Evolutionary conservation across 2,329 filamentous ascomycete species (phyloP), one percentile per base, ranked within the genome.

Genomic region (Cercospora beticola): DNA sequence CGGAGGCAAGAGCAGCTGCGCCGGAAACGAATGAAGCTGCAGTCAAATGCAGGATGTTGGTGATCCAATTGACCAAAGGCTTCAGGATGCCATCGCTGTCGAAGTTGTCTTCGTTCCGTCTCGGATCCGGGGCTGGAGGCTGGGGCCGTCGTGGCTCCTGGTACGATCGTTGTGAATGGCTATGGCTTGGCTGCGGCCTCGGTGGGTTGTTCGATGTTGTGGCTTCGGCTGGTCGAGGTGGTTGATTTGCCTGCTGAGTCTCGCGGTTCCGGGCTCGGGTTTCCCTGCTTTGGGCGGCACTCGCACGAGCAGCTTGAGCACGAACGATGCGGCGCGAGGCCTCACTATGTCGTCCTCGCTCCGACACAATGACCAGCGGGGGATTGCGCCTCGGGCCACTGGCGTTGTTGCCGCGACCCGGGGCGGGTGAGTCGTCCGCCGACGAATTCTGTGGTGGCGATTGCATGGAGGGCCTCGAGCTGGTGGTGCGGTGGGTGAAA

Each of bases 231-330:
- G 68, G 64, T 23, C 54, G 63, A n/a, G 69, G 61, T 21, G 70
- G 68, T 28, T 77, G 76, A 16, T 74, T 71, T 36, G 64, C 68
- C 61, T 71, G 69, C 31, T 68, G 60, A 63, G 76, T 76, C 23
- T 74, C 76, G 8, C 77, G 71, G 57, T 78, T 78, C 16, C 76
- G 72, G 28, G 76, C 76, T 70, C 77, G 66, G 9, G 77, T 78
- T 43, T 78, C 73, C 66, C 77, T 63, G 59, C 74, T 76, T 59
- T 77, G 74, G 0, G 76, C 76, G 31, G 77, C 77, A 65, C 76
- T 78, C 10, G 77, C 77, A 52, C 77, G 72, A 31, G 77, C 77
- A 30, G 77, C 77, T 57, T 78, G 77, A 2, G 77, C 76, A 33
- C 77, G 73, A 12, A 78, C 77, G 33, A 78, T 74, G 16, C 77